Base-by-base conservation (phyloP, 208 protist species). In the Acanthamoeba lugdunensis region DNA sequence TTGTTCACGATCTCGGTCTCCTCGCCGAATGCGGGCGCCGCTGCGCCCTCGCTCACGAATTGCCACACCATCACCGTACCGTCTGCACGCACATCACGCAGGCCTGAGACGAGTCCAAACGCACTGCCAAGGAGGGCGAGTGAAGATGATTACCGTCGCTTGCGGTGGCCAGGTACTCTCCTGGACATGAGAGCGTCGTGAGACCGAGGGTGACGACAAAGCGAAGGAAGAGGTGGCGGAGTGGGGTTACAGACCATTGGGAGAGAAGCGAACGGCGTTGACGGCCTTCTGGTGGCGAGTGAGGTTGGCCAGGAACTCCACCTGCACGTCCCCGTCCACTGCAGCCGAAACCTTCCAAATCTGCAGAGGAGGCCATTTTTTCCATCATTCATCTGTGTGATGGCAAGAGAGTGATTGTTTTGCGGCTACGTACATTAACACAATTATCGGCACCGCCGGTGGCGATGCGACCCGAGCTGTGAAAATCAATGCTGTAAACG, bases 11-110 rank as follows among this genome's bases (percentile, higher is more conserved):
- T 73, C 33, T 90, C 84, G 25, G 84, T 18, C 25, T 90, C 84
- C 18, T 69, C 84, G 61, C 84, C 84, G 41, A 90, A 90, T 4
- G 54, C 58, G 23, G 54, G 54, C 3, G 84, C 37, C 3, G 58
- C 3, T 73, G 84, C 61, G 16, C 41, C 84, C 58, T 90, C 84
- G 21, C 61, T 33, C 9, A 18, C 84, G 14, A 90, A 73, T 30
- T 73, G 84, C 84, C 84, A 90, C 37, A 90, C 14, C 28, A 90
- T 48, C 30, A 90, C 63, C n/a, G 84, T 90, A 50, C 84, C 58
- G 33, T 90, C 84, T 90, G 41, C 13, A 16, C 52, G 13, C 52
- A 56, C 23, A 5, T 18, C 33, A 73, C 37, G 37, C 37, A 33
- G 9, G 77, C 21, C 14, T 18, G 14, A 56, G 52, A 56, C 14